Conservation (phyloP, 768 basidiomycete species). For the Roridomyces roridus region DNA sequence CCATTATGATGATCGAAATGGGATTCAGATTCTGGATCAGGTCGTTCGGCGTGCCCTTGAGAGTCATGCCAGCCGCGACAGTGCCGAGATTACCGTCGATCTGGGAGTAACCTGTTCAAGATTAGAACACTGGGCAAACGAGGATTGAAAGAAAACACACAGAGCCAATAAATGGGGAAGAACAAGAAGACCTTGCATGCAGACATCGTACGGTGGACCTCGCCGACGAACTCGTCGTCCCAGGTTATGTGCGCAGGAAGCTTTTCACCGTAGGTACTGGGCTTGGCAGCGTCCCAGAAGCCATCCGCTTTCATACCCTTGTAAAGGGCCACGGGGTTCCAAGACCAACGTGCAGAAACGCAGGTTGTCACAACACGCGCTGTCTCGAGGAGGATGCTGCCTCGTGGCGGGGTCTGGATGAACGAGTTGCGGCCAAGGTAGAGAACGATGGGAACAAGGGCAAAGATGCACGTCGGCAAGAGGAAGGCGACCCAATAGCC, state of each 20-base stretch:
- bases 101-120: conserved; percentile 50
- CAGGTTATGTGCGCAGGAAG: conserved; percentile 50
- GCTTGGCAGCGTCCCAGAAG: conserved; percentile 58
- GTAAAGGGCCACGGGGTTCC: conserved; percentile 43
- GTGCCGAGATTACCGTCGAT: conserved; percentile 59
- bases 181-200: conserved; percentile 60
- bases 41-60: conserved; percentile 53
- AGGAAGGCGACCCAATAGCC: conserved; percentile 60
- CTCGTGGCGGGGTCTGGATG: conserved; percentile 45
- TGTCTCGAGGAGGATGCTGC: conserved; percentile 51
- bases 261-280: conserved; percentile 43
- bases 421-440: conserved; percentile 54
- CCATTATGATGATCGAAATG: conserved; percentile 52
- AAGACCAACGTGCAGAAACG: conserved; percentile 34
- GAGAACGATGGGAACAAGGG: conserved; percentile 52
- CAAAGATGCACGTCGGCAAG: conserved; percentile 55
- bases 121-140: background rate
- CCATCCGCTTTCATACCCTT: conserved; percentile 35
- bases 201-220: conserved; percentile 53
- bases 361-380: conserved; percentile 44
- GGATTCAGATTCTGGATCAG: conserved; percentile 59
- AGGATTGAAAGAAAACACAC: conserved; percentile 27
- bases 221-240: conserved; percentile 63
- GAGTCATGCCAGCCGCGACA: conserved; percentile 53
- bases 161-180: conserved; percentile 60